Evolutionary conservation across 352 stramenopile species (phyloP).

Genomic region (Pythium phragmiticola): DNA sequence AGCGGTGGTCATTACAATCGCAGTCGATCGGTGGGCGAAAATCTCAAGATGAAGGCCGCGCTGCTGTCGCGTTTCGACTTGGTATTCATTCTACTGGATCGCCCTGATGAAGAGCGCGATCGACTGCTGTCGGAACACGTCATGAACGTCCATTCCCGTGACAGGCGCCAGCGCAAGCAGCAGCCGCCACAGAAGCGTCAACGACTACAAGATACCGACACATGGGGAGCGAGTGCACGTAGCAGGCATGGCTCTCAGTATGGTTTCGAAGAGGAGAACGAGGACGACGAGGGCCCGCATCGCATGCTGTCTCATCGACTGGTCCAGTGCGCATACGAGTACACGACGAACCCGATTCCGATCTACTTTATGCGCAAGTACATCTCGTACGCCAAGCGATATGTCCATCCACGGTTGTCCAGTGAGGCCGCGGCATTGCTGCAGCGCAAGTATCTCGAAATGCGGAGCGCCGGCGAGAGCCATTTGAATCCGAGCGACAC

Average conservation of each 20-base stretch:
- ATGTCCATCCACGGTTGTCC: slow-evolving; percentile 82
- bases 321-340: slow-evolving; percentile 27
- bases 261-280: slow-evolving; percentile 2
- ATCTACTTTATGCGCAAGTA: slow-evolving; percentile 91
- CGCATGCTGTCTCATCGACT: slow-evolving; percentile 33
- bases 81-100: slow-evolving; percentile 94
- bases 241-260: neutral
- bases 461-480: slow-evolving; percentile 45
- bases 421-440: slow-evolving; percentile 38
- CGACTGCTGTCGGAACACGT: slow-evolving; percentile 91
- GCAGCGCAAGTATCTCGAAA: slow-evolving; percentile 76
- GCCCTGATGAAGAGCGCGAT: slow-evolving; percentile 87
- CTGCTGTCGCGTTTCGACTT: slow-evolving; percentile 95
- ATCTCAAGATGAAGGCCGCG: slow-evolving; percentile 92
- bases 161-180: slow-evolving; percentile 15
- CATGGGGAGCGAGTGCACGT: neutral
- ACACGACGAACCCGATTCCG: slow-evolving; percentile 32
- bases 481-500: slow-evolving; percentile 31
- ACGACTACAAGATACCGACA: slow-evolving; percentile 7
- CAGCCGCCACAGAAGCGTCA: slow-evolving; percentile 18
- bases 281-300: slow-evolving; percentile 11
- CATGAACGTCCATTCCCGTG: slow-evolving; percentile 74
- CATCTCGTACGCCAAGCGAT: slow-evolving; percentile 91
- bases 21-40: slow-evolving; percentile 90
- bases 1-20: slow-evolving; percentile 93